These are phyloP conservation scores for Choanephora cucurbitarum DNA, from an alignment of 371 early-diverging fungal genomes.

Conservation along the genomic window DNA sequence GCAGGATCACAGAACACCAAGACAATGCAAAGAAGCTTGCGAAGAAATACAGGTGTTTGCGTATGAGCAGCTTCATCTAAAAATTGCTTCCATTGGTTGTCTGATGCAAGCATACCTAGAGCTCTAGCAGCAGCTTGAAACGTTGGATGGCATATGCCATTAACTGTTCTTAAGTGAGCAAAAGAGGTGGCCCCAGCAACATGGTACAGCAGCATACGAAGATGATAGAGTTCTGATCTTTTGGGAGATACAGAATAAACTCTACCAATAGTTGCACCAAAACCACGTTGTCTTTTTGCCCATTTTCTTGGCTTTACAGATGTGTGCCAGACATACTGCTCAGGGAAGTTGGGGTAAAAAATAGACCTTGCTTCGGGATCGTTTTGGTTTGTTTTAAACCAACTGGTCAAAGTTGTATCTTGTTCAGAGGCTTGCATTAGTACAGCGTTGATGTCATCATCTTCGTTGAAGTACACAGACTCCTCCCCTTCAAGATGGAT, in stretches of 20 bases:
- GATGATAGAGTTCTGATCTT: slow-evolving; percentile 20
- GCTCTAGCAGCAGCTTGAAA: slow-evolving; percentile 20
- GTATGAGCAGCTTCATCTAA: slow-evolving; percentile 14
- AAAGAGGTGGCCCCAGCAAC: slow-evolving; percentile 17
- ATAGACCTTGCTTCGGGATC: slow-evolving; percentile 11
- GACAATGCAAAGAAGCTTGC: slow-evolving; percentile 18
- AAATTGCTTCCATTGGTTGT: slow-evolving; percentile 12
- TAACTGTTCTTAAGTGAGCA: slow-evolving; percentile 13
- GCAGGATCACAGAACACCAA: background rate
- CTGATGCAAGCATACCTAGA: slow-evolving; percentile 9
- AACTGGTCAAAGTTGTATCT: background rate
- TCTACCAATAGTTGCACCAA: slow-evolving; percentile 10
- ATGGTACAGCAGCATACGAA: slow-evolving; percentile 17
- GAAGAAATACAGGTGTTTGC: slow-evolving; percentile 4
- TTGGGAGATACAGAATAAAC: slow-evolving; percentile 25
- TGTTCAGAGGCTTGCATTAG: background rate
- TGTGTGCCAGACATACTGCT: slow-evolving; percentile 12
- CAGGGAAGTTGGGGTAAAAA: slow-evolving; percentile 17
- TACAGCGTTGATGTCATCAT: background rate
- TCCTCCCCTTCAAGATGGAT: too few relatives aligned
- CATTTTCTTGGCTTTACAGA: background rate
- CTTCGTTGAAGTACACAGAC: too few relatives aligned
- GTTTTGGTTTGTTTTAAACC: background rate
- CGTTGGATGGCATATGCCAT: slow-evolving; percentile 7
- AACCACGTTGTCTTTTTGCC: slow-evolving; percentile 5